Conservation (phyloP, 129 eudicot species). For the Calendula officinalis region DNA sequence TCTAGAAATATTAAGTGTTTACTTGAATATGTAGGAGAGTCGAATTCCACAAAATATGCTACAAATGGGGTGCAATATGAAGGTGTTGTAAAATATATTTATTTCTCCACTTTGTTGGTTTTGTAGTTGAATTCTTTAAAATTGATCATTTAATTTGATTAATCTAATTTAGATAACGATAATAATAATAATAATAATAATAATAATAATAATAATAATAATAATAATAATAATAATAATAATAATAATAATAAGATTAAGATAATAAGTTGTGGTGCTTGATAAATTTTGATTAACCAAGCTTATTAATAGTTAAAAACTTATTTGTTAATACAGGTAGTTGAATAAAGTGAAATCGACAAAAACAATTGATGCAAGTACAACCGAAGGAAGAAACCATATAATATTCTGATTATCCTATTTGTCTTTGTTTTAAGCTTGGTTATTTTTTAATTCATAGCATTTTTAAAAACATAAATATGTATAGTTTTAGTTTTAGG, state of each 20-base stretch:
- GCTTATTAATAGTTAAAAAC: background rate
- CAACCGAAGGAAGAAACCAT: constrained; percentile 49
- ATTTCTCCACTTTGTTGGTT: constrained; percentile 1
- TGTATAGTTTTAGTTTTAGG: no score
- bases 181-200: background rate
- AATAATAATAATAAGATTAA: background rate
- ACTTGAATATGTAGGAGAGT: constrained; percentile 40
- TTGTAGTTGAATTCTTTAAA: background rate
- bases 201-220: background rate
- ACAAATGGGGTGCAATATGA: no score
- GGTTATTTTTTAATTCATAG: constrained; percentile 6
- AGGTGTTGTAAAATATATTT: constrained; percentile 50
- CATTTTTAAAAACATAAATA: constrained; percentile 45
- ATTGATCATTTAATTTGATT: background rate
- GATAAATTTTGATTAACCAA: no score
- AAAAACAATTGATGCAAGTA: constrained; percentile 40
- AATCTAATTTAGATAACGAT: background rate
- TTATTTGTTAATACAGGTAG: constrained; percentile 46
- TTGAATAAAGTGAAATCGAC: constrained; percentile 45
- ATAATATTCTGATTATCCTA: constrained; percentile 62
- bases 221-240: no score
- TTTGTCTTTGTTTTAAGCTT: background rate
- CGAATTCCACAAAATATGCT: constrained; percentile 36
- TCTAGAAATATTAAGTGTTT: constrained; percentile 14
- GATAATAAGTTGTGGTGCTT: no score